Evolutionary conservation across 1,284 basidiomycete genomes (phyloP).

Genomic region (Tylopilus sp.): DNA sequence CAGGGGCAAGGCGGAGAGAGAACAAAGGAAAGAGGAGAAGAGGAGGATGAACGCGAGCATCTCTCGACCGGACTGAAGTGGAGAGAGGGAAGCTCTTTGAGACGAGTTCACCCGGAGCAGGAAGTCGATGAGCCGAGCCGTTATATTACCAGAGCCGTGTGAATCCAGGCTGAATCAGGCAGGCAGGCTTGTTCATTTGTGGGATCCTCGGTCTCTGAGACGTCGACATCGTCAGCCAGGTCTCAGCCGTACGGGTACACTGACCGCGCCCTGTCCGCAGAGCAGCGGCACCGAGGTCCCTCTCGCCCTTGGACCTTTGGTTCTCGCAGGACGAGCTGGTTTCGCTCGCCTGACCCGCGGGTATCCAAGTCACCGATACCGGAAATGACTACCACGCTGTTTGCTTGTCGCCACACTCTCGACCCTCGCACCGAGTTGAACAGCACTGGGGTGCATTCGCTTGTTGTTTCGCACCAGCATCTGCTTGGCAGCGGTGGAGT

Average conservation of each 20-base stretch:
- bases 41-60: constrained; percentile 19
- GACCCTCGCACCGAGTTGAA: neutral
- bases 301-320: neutral
- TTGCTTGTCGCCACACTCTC: neutral
- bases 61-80: constrained; percentile 9
- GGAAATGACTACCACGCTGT: constrained; percentile 25
- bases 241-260: too few species aligned
- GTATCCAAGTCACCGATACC: constrained; percentile 21
- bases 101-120: too few species aligned
- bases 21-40: constrained; percentile 12
- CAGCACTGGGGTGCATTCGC: neutral
- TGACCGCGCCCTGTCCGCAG: neutral
- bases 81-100: constrained; percentile 17
- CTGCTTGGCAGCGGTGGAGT: constrained; percentile 1
- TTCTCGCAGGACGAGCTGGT: neutral
- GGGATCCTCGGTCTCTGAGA: constrained; percentile 8
- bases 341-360: neutral
- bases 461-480: neutral
- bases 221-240: too few species aligned
- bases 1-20: constrained; percentile 36
- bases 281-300: constrained; percentile 8
- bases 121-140: neutral
- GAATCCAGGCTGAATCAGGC: constrained; percentile 16
- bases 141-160: constrained; percentile 24
- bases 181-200: constrained; percentile 2